phyloP scores from a whole-genome alignment of 768 basidiomycete genomes.

The Lepiota brunneoincarnata region DNA sequence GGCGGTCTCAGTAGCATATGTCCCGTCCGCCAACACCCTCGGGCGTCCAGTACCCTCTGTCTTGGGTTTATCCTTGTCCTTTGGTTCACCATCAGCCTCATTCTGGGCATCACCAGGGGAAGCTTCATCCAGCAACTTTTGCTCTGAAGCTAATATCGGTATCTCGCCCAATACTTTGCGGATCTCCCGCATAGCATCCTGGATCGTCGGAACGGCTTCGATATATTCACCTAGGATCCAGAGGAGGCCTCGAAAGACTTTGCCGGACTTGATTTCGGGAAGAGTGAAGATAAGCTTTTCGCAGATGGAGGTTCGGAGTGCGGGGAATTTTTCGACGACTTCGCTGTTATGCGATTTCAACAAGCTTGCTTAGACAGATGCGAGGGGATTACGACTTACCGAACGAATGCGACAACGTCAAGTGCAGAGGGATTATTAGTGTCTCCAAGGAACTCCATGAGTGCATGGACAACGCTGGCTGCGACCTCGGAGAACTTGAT shows the following conservation, averaged over 20 bases:
- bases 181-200: slow-evolving; percentile 71
- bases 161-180: slow-evolving; percentile 91
- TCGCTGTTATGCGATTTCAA: slow-evolving; percentile 47
- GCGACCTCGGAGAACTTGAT: slow-evolving; percentile 97
- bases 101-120: slow-evolving; percentile 35
- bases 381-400: slow-evolving; percentile 26
- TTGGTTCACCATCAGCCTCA: slow-evolving; percentile 39
- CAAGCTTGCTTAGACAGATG: neutral
- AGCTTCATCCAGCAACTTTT: slow-evolving; percentile 76
- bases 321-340: slow-evolving; percentile 96
- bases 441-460: slow-evolving; percentile 94
- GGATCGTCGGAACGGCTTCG: slow-evolving; percentile 62
- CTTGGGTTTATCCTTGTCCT: slow-evolving; percentile 38
- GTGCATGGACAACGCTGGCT: slow-evolving; percentile 88
- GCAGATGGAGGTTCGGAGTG: slow-evolving; percentile 76
- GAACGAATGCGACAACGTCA: slow-evolving; percentile 80
- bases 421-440: slow-evolving; percentile 93
- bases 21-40: slow-evolving; percentile 90
- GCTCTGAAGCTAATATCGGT: slow-evolving; percentile 93
- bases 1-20: slow-evolving; percentile 96
- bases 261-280: slow-evolving; percentile 88
- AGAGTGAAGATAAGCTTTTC: slow-evolving; percentile 83
- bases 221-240: slow-evolving; percentile 99
- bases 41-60: slow-evolving; percentile 51
- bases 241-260: slow-evolving; percentile 92